These are phyloP conservation scores for Przewalskia tangutica DNA, from an alignment of 257 asterid genomes.

Conservation along the genomic window DNA sequence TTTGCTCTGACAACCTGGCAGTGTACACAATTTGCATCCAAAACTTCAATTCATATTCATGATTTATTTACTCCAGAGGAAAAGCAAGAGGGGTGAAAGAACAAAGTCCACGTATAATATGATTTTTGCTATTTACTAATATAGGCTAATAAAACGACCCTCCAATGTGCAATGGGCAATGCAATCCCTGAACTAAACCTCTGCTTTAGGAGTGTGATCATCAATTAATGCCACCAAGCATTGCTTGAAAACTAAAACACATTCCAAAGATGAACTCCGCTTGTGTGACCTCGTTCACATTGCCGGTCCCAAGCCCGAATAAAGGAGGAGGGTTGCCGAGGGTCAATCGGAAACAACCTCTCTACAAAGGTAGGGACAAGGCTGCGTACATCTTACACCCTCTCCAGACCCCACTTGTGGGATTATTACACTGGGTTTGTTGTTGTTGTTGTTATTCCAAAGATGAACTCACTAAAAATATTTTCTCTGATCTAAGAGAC, in stretches of 20 bases:
- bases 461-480: not conserved
- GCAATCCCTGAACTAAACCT: not conserved
- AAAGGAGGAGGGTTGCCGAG: too few relatives aligned
- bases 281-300: too few relatives aligned
- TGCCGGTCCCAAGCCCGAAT: too few relatives aligned
- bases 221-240: not conserved
- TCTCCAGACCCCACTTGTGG: too few relatives aligned
- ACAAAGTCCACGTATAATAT: not conserved
- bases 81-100: not conserved
- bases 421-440: too few relatives aligned
- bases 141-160: not conserved
- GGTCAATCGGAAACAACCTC: too few relatives aligned
- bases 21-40: not conserved
- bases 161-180: not conserved
- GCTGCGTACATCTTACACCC: too few relatives aligned
- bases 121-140: not conserved
- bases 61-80: not conserved
- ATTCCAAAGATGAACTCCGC: not conserved
- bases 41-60: not conserved
- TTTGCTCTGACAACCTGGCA: conserved; percentile 88
- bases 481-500: not conserved
- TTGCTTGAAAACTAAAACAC: not conserved
- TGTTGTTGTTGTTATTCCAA: too few relatives aligned
- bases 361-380: too few relatives aligned
- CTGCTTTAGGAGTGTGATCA: not conserved